These are phyloP conservation scores for Rusavskia elegans DNA, from an alignment of 495 filamentous ascomycete species.

Conservation along the genomic window DNA sequence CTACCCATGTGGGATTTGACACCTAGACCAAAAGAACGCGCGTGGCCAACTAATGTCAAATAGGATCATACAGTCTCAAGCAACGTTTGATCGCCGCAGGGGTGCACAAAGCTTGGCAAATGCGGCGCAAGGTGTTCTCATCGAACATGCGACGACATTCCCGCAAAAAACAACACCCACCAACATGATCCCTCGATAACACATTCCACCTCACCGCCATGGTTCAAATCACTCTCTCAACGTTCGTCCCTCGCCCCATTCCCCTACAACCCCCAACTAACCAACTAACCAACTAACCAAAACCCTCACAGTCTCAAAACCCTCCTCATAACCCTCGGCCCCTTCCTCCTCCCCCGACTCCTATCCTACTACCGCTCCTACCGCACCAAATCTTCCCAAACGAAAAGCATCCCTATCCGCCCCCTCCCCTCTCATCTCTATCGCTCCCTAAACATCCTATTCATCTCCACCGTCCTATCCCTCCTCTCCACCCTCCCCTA, in stretches of 20 bases:
- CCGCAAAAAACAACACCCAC: no score
- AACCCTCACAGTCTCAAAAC: constrained; percentile 39
- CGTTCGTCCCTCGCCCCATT: constrained; percentile 4
- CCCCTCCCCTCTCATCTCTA: constrained; percentile 23
- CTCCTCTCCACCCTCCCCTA: constrained; percentile 47
- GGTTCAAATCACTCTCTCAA: constrained; percentile 8
- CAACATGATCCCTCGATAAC: constrained; percentile 11
- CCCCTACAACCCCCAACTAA: neutral
- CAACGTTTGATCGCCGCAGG: no score
- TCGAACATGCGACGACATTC: no score
- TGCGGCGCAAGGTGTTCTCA: no score
- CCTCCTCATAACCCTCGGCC: constrained; percentile 70
- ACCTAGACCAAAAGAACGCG: no score
- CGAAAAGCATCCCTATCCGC: constrained; percentile 34
- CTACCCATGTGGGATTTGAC: no score
- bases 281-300: constrained; percentile 13
- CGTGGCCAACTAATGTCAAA: no score
- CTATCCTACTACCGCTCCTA: constrained; percentile 53
- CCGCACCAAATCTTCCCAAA: constrained; percentile 25
- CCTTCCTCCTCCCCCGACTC: constrained; percentile 60
- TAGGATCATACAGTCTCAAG: no score
- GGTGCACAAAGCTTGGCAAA: no score
- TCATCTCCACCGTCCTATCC: constrained; percentile 36
- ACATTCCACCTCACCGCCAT: constrained; percentile 1
- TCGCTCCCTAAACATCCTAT: constrained; percentile 46